Evolutionary conservation across 2,329 filamentous ascomycete species (phyloP).

Genomic region (Thielaviopsis punctulata): DNA sequence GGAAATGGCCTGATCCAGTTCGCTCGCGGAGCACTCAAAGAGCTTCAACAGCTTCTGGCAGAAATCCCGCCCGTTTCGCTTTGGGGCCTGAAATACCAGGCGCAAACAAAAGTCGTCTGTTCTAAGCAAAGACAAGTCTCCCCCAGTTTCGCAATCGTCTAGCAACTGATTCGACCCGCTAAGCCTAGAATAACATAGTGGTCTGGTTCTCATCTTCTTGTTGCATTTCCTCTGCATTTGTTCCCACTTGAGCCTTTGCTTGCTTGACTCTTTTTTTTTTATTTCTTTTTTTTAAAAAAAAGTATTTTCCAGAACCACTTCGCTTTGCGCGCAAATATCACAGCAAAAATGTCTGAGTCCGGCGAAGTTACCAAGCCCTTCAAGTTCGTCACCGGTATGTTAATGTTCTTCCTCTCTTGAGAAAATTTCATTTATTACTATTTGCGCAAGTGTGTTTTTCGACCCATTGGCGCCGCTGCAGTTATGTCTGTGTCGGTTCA

Average conservation of each 20-base stretch:
- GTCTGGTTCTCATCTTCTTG: slow-evolving; percentile 18
- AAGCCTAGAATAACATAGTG: slow-evolving; percentile 21
- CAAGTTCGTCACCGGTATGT: slow-evolving; percentile 98
- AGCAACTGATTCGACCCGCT: slow-evolving; percentile 26
- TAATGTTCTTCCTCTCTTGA: slow-evolving; percentile 18
- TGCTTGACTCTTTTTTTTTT: not conserved
- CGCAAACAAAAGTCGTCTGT: not conserved
- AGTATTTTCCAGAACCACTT: not conserved
- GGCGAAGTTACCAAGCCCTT: slow-evolving; percentile 89
- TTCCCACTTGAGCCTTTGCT: too few relatives aligned
- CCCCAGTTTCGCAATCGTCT: slow-evolving; percentile 17
- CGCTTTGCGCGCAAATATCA: slow-evolving; percentile 13
- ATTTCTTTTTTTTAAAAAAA: slow-evolving; percentile 5
- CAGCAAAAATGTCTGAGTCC: slow-evolving; percentile 69
- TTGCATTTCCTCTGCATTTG: slow-evolving; percentile 20
- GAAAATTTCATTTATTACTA: not conserved
- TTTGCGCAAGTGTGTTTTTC: not conserved
- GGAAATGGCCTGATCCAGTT: not conserved
- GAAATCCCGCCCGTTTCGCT: too few relatives aligned
- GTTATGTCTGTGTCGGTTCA: not conserved
- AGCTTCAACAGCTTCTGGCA: not conserved
- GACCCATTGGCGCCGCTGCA: not conserved
- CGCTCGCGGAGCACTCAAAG: not conserved
- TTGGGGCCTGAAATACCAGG: slow-evolving; percentile 4
- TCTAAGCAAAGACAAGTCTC: not conserved